These are phyloP conservation scores for Lepiota brunneoincarnata DNA, from an alignment of 768 basidiomycete species.

Conservation along the genomic window DNA sequence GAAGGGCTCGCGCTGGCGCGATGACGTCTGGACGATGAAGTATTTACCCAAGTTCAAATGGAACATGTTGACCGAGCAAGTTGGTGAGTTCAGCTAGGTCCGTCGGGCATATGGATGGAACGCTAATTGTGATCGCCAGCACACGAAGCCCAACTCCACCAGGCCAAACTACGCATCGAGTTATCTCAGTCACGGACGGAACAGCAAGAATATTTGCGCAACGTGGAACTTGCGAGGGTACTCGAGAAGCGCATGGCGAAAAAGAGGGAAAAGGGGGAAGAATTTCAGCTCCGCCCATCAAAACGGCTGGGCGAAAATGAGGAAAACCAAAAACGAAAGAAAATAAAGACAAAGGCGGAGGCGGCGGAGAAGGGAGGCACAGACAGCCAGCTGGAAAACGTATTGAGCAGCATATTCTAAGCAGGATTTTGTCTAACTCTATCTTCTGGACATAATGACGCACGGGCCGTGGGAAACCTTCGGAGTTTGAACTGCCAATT, in stretches of 20 bases:
- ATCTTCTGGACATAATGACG: constrained; percentile 13
- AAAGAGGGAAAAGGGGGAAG: constrained; percentile 57
- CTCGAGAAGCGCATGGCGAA: constrained; percentile 76
- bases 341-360: constrained; percentile 25
- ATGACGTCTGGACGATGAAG: constrained; percentile 99
- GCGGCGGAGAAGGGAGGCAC: background rate
- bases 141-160: constrained; percentile 87
- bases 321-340: constrained; percentile 25
- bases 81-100: constrained; percentile 60
- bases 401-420: constrained; percentile 55
- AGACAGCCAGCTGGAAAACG: constrained; percentile 29
- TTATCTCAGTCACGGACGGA: constrained; percentile 84
- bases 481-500: constrained; percentile 40
- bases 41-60: constrained; percentile 98
- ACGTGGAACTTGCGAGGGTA: constrained; percentile 90
- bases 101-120: background rate
- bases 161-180: constrained; percentile 88
- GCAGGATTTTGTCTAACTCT: constrained; percentile 5
- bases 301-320: constrained; percentile 24
- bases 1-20: constrained; percentile 86
- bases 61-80: constrained; percentile 98
- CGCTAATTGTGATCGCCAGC: constrained; percentile 44
- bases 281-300: constrained; percentile 33
- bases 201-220: constrained; percentile 89
- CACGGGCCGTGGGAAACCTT: constrained; percentile 33